phyloP scores from a whole-genome alignment of 2,329 filamentous ascomycete genomes.

The Lecanicillium sp. region DNA sequence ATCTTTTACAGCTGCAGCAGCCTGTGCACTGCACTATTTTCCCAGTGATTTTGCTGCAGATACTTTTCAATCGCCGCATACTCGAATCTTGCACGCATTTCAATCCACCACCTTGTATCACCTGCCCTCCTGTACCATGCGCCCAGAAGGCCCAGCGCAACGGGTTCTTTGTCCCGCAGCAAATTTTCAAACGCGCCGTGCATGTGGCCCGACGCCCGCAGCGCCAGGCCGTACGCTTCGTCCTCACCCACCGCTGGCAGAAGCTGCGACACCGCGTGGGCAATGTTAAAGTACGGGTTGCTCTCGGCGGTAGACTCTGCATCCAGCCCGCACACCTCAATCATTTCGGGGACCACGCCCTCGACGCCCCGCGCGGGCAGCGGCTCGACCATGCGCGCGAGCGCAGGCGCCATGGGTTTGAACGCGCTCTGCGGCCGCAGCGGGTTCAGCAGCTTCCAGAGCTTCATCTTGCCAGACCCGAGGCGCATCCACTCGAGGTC shows the following conservation, averaged over 20 bases:
- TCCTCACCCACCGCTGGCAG: background rate
- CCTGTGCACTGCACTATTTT: background rate
- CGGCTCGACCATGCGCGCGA: constrained; percentile 3
- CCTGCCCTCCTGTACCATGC: background rate
- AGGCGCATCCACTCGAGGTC: constrained; percentile 4
- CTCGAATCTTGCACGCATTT: constrained; percentile 4
- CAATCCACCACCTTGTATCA: constrained; percentile 6
- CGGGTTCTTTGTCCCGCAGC: background rate
- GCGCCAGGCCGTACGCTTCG: background rate
- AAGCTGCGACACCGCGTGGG: background rate
- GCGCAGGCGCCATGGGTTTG: background rate
- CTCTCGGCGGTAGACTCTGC: background rate
- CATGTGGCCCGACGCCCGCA: background rate
- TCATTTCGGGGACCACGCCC: background rate
- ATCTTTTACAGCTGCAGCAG: background rate
- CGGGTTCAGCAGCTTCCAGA: constrained; percentile 2
- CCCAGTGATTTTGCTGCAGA: background rate
- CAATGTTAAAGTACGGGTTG: background rate
- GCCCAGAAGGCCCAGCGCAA: background rate
- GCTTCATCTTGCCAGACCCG: constrained; percentile 6
- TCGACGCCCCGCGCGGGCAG: background rate
- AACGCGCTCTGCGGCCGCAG: constrained; percentile 1
- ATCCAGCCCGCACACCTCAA: background rate
- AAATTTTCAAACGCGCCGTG: background rate
- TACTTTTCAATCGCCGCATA: background rate